Evolutionary conservation across 1,139 yeast species (phyloP), one percentile per base, ranked within the genome.

Genomic region (Blastobotrys indianensis): DNA sequence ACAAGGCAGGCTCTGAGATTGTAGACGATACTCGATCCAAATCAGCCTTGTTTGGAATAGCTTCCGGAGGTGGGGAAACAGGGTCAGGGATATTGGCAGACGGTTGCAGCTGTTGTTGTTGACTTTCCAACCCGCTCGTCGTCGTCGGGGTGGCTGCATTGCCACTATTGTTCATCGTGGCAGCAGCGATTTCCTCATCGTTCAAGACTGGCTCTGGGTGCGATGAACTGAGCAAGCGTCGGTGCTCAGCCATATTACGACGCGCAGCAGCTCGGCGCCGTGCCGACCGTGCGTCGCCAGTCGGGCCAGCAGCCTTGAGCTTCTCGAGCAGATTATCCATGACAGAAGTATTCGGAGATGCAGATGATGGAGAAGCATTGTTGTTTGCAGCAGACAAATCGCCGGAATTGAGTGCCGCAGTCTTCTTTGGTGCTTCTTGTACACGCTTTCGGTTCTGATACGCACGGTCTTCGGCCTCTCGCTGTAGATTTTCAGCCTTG

Each of bases 261-360:
- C 92, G 76, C 54, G 90, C 85, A 52, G 84, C 69, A 0, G 95
- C 95, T 50, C 94, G 73, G 57, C 87, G 80, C 55, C 95, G 71
- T 0, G 95, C 95, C 6, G 92, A 79, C 1, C 85, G 68, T 0
- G 94, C 81, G 59, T 85, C 94, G 3, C 86, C 81, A 5, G 79
- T 60, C 12, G 84, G 80, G 0, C 85, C 86, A 0, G 85, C 82
- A 1, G 86, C 85, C 59, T 84, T 79, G 56, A 85, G 72, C 56
- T 76, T 81, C 60, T 83, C 87, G 49, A 85, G 69, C 47, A 85
- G 72, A 20, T 79, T 76, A 59, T 85, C 94, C 80, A 85, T 82
- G 36, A 83, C 86, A 7, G 66, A 56, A 51, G 32, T n/a, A 10
- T 13, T 25, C 1, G 39, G 29, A 10, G 50, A 28, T 3, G 48